phyloP scores from a whole-genome alignment of 768 basidiomycete genomes.

The Rhodotorula kratochvilovae region DNA sequence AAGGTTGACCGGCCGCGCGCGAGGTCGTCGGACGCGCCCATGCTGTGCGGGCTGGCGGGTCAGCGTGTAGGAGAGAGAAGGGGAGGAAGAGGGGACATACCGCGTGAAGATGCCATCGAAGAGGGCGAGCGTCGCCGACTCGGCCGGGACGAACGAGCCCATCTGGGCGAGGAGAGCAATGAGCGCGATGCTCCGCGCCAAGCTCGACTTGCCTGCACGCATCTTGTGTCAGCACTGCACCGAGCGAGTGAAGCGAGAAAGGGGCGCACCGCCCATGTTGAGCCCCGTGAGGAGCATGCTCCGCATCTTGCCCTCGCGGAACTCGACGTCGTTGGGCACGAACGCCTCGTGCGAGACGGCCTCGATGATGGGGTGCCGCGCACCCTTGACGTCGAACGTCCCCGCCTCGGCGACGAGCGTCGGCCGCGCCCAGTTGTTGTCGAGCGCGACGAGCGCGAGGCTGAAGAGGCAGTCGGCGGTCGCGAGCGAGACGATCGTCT shows the following conservation, averaged over 20 bases:
- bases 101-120: conserved; percentile 80
- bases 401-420: conserved; percentile 62
- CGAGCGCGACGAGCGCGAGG: conserved; percentile 71
- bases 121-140: conserved; percentile 66
- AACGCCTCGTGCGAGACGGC: conserved; percentile 70
- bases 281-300: conserved; percentile 51
- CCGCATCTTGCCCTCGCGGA: conserved; percentile 54
- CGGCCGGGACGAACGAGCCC: conserved; percentile 82
- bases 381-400: conserved; percentile 68
- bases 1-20: conserved; percentile 81
- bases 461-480: conserved; percentile 74
- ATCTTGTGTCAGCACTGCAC: neutral
- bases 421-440: conserved; percentile 72
- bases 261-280: conserved; percentile 50
- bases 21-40: conserved; percentile 73
- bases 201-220: conserved; percentile 69
- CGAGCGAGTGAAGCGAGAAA: neutral
- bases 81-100: neutral
- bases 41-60: conserved; percentile 35
- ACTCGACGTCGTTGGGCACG: conserved; percentile 71
- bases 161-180: conserved; percentile 55
- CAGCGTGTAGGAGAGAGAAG: neutral
- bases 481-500: conserved; percentile 74
- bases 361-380: conserved; percentile 91
- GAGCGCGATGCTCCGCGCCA: conserved; percentile 71